phyloP scores from a whole-genome alignment of 225 moss, liverwort and hornwort genomes.

The Ulota crispa region DNA sequence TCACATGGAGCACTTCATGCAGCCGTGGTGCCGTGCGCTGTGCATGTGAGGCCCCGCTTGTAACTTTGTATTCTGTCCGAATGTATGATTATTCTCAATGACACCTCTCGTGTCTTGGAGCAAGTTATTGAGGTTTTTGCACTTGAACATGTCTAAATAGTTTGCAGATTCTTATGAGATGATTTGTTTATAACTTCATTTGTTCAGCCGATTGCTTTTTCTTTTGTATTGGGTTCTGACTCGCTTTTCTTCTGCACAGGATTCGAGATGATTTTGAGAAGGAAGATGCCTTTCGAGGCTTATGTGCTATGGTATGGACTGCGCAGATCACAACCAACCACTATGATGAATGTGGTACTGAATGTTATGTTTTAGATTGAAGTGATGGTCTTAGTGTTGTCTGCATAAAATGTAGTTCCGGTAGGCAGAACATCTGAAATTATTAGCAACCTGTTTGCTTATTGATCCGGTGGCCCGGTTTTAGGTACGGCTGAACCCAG shows the following conservation, averaged over 20 bases:
- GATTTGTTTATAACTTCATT: background rate
- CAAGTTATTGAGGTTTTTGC: slow-evolving; percentile 17
- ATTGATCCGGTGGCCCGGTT: slow-evolving; percentile 11
- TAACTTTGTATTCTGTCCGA: background rate
- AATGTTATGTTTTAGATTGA: slow-evolving; percentile 4
- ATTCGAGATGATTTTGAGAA: slow-evolving; percentile 97
- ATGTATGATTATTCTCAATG: slow-evolving; percentile 11
- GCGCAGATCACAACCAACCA: slow-evolving; percentile 9
- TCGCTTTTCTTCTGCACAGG: slow-evolving; percentile 38
- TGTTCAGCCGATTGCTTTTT: slow-evolving; percentile 12
- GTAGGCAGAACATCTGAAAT: background rate
- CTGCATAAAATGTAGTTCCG: background rate
- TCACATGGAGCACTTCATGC: slow-evolving; percentile 98
- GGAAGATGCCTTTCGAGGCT: slow-evolving; percentile 94
- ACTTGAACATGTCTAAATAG: slow-evolving; percentile 10
- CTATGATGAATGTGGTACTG: slow-evolving; percentile 2
- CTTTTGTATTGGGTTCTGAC: background rate
- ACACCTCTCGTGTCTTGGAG: background rate
- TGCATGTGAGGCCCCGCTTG: slow-evolving; percentile 72
- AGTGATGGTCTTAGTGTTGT: background rate
- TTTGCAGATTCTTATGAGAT: slow-evolving; percentile 18
- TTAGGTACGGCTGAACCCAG: slow-evolving; percentile 89
- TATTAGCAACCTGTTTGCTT: background rate
- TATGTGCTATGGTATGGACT: slow-evolving; percentile 88
- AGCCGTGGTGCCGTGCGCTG: slow-evolving; percentile 91